Evolutionary conservation across 2,329 filamentous ascomycete species (phyloP), one percentile per base, ranked within the genome.

Genomic region (Beauveria sp.): DNA sequence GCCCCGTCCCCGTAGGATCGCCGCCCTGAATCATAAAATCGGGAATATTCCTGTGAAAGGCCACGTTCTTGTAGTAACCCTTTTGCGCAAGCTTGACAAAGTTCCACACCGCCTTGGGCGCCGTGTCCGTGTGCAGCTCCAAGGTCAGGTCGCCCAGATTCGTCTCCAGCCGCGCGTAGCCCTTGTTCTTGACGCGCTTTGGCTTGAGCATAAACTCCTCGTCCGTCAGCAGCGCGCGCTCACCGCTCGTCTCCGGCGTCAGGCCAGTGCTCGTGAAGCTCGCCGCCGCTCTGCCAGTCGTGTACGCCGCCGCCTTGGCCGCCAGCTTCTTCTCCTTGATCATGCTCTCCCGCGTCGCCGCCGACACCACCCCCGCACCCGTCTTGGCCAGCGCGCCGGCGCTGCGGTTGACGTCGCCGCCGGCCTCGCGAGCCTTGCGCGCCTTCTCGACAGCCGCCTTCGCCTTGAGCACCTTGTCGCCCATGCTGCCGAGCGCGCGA

Each of bases 1-100:
- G 84, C 1, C 95, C 95, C 0, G 92, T 96, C 1, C 93, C 93
- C 0, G 91, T 91, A 0, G 95, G 95, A 71, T 99, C 95, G 43
- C 95, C 95, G 49, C 93, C 93, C 73, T 99, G 95, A 45, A 99
- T 90, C 95, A 99, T 99, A 73, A 99, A 99, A 68, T 90, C 91
- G 62, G 88, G 88, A 68, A 99, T 97, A 72, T 96, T 97, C 65
- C 95, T 87, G 74, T 99, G 95, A 72, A 99, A 99, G 14, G 83
- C 75, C 2, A 96, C 88, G 65, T 84, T 85, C 57, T 85, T 86
- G 77, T 98, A 99, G 75, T 96, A 97, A 1, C 93, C 93, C 66
- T 89, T 90, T 70, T 96, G 89, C 1, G 92, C 86, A 5, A 99
- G 79, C 61, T 89, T 87, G 58, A 96, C 85, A 70, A 99, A 99